Conservation (phyloP, 768 basidiomycete genomes). For the Scleroderma bovista region DNA sequence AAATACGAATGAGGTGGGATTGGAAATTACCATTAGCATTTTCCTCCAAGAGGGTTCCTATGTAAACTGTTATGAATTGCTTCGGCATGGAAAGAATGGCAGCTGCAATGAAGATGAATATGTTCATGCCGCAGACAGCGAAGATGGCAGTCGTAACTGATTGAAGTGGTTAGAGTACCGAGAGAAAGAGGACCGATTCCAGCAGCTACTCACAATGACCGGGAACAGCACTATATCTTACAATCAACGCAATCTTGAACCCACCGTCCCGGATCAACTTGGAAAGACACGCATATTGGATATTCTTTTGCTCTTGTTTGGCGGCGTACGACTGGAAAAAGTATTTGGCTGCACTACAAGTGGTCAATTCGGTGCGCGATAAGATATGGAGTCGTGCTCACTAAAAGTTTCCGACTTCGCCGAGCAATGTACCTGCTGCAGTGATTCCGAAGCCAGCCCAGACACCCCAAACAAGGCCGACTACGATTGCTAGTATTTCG, state of each 20-base stretch:
- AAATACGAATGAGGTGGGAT: not conserved
- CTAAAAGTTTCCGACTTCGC: conserved; percentile 88
- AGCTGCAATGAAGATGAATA: conserved; percentile 71
- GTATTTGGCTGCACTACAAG: conserved; percentile 71
- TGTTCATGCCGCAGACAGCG: conserved; percentile 83
- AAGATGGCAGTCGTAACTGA: conserved; percentile 85
- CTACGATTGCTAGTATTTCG: conserved; percentile 84
- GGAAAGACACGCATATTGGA: conserved; percentile 57
- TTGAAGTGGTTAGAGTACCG: conserved; percentile 2
- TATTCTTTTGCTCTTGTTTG: conserved; percentile 57
- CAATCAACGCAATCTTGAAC: conserved; percentile 76
- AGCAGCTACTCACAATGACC: conserved; percentile 60
- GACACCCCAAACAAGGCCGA: conserved; percentile 87
- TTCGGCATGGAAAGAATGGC: conserved; percentile 83
- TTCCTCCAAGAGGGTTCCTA: conserved; percentile 71
- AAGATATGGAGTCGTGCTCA: conserved; percentile 33
- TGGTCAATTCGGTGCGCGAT: conserved; percentile 8
- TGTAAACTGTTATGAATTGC: conserved; percentile 88
- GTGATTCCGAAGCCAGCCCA: conserved; percentile 87
- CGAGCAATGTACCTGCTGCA: conserved; percentile 74
- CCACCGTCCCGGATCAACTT: conserved; percentile 81
- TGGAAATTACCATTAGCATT: conserved; percentile 28
- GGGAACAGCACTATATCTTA: conserved; percentile 77
- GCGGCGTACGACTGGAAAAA: conserved; percentile 70
- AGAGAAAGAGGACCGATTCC: not conserved